These are phyloP conservation scores for Spergularia bocconei DNA, from an alignment of 148 eudicot species.

Conservation along the genomic window DNA sequence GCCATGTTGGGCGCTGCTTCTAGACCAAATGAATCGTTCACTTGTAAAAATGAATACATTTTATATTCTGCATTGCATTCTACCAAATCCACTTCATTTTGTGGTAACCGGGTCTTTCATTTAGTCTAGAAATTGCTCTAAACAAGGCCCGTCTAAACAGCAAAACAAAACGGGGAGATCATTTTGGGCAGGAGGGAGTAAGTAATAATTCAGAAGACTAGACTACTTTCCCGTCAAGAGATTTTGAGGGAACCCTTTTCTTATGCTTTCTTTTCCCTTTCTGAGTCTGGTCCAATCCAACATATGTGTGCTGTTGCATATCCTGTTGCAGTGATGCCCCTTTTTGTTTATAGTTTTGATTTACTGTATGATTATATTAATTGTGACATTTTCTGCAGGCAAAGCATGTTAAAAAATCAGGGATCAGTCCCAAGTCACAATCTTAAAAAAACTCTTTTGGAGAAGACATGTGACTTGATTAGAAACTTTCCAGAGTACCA, in stretches of 20 bases:
- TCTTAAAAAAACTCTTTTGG: constrained; percentile 57
- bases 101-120: too few relatives aligned
- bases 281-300: background rate
- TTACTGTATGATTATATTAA: constrained; percentile 4
- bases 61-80: too few relatives aligned
- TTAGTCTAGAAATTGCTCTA: too few relatives aligned
- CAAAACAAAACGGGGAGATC: too few relatives aligned
- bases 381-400: constrained; percentile 41
- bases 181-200: too few relatives aligned
- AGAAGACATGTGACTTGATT: constrained; percentile 89
- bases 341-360: background rate
- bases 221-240: background rate
- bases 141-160: too few relatives aligned
- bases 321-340: background rate
- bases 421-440: constrained; percentile 34
- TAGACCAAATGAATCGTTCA: too few relatives aligned
- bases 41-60: too few relatives aligned
- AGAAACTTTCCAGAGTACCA: constrained; percentile 86
- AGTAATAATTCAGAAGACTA: background rate
- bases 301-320: background rate
- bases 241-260: background rate
- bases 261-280: background rate
- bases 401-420: constrained; percentile 54
- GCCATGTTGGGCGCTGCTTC: too few relatives aligned
- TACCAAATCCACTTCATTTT: too few relatives aligned